Evolutionary conservation across 805 yeast species (phyloP), one percentile per base, ranked within the genome.

Genomic region (Suhomyces vadensis): DNA sequence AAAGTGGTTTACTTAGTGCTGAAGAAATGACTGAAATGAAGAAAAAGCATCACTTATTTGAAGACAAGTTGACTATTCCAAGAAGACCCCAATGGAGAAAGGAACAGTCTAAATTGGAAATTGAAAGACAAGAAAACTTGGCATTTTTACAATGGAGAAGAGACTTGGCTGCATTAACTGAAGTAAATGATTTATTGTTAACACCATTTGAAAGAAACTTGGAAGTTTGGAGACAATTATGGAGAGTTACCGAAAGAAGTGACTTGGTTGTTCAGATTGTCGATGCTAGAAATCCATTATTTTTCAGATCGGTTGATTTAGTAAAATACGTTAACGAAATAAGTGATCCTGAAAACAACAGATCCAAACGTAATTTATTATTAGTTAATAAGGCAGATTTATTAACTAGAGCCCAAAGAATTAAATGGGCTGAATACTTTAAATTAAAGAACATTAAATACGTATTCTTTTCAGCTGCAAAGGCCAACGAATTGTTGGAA

Each of bases 131-230:
- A 53, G 99, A 94, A 68, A 88, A 85, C 56, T 87, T 88, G 50
- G 85, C 97, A 1, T 94, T 94, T 59, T 75, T 94, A 57, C 85
- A 87, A 23, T 94, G 99, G 99, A 81, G 99, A 71, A 77, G 98
- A 60, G 83, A 82, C 40, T 75, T 94, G 49, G 99, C 99, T 0
- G 65, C 76, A 35, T 72, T 94, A 44, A 95, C 91, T 51, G 96
- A 92, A 63, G 78, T 77, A 54, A 81, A 89, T 52, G 96, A 92
- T 63, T 73, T 94, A 56, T 71, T 91, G 47, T 75, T 94, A 61
- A 94, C 99, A 0, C 99, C 99, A 4, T 94, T 92, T 61, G 99
- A 94, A 71, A 82, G 99, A 71, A 94, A 94, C 63, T 74, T 94
- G 51, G 97, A 92, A 74, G 97, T 94, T 46, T 94, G 99, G 99